Evolutionary conservation across 2,329 filamentous ascomycete genomes (phyloP).

Genomic region (Lachnellula hyalina): DNA sequence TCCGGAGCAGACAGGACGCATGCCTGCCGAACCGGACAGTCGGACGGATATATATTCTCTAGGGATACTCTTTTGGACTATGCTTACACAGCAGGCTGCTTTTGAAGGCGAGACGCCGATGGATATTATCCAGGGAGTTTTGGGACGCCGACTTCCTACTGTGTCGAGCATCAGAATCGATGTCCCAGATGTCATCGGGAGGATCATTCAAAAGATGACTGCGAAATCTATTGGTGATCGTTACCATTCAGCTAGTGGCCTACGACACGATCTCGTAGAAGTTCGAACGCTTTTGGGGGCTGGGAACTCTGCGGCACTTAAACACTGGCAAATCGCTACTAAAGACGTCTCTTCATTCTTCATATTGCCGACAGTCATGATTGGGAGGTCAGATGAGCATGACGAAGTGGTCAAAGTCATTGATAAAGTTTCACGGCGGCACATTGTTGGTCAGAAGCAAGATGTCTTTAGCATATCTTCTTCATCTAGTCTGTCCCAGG

Average conservation of each 20-base stretch:
- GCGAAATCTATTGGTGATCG: conserved; percentile 81
- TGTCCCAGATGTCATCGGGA: conserved; percentile 74
- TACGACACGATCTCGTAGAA: conserved; percentile 73
- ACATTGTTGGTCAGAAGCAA: conserved; percentile 43
- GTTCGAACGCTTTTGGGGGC: conserved; percentile 70
- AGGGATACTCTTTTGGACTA: conserved; percentile 82
- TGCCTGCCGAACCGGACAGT: conserved; percentile 86
- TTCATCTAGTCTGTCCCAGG: conserved; percentile 46
- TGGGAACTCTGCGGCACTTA: conserved; percentile 66
- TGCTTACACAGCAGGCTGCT: conserved; percentile 72
- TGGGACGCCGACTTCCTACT: conserved; percentile 71
- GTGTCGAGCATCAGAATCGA: conserved; percentile 75
- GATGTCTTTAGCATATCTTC: conserved; percentile 46
- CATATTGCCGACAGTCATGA: conserved; percentile 73
- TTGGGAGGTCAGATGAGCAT: conserved; percentile 71
- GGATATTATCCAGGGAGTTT: conserved; percentile 85
- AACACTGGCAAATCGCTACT: conserved; percentile 70
- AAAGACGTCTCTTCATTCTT: conserved; percentile 91
- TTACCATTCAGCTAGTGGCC: conserved; percentile 82
- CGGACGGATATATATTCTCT: conserved; percentile 92
- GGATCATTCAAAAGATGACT: conserved; percentile 87
- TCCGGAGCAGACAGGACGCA: conserved; percentile 87
- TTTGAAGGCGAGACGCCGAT: conserved; percentile 77
- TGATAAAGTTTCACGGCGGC: conserved; percentile 66
- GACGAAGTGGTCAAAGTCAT: conserved; percentile 68